Evolutionary conservation across 2,329 filamentous ascomycete genomes (phyloP).

Genomic region (Scytalidium sp.): DNA sequence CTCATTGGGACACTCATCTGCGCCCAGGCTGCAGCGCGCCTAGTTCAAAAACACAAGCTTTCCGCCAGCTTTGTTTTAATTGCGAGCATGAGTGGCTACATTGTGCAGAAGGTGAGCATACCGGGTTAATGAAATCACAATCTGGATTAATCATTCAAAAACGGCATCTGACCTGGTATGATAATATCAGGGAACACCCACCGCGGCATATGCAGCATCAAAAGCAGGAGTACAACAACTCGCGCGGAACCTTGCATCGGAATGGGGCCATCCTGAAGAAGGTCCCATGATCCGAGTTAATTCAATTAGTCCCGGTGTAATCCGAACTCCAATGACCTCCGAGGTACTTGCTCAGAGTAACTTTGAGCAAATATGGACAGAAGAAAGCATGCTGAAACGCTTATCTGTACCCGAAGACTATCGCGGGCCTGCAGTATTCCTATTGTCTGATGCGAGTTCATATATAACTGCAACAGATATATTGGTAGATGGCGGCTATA

Average conservation of each 20-base stretch:
- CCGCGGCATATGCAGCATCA: neutral
- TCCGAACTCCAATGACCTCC: constrained; percentile 1
- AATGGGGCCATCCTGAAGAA: constrained; percentile 53
- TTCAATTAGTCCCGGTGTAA: constrained; percentile 54
- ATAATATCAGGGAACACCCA: neutral
- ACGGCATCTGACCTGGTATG: no score
- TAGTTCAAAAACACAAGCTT: constrained; percentile 41
- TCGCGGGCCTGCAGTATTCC: constrained; percentile 63
- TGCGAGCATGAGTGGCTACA: constrained; percentile 38
- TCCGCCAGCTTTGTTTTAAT: constrained; percentile 48
- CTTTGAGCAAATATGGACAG: constrained; percentile 60
- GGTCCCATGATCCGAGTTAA: constrained; percentile 52
- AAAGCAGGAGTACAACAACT: constrained; percentile 55
- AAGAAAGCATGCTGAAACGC: constrained; percentile 75
- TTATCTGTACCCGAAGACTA: constrained; percentile 65
- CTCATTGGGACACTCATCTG: constrained; percentile 66
- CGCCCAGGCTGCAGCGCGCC: constrained; percentile 63
- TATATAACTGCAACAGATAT: constrained; percentile 68
- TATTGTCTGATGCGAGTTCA: constrained; percentile 60
- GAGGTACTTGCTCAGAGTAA: constrained; percentile 6
- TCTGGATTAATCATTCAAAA: no score
- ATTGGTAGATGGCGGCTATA: constrained; percentile 69
- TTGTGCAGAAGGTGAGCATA: constrained; percentile 1
- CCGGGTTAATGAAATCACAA: no score
- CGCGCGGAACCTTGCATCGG: constrained; percentile 62